These are phyloP conservation scores for Rhodotorula sp. DNA, from an alignment of 1,284 basidiomycete species.

Conservation along the genomic window DNA sequence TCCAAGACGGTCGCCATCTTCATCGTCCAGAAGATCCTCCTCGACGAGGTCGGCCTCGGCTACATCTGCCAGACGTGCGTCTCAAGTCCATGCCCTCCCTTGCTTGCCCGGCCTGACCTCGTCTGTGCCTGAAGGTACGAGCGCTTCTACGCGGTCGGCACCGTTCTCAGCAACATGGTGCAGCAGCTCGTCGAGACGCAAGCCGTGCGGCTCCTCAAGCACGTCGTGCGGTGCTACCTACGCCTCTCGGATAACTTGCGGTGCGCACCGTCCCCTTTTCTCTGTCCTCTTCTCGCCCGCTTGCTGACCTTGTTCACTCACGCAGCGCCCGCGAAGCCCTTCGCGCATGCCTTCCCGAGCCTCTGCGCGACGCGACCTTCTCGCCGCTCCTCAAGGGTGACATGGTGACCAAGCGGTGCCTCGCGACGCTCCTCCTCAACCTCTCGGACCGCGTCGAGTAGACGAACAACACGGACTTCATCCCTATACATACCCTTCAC, in stretches of 20 bases:
- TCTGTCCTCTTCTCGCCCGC: not conserved
- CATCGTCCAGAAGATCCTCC: slow-evolving; percentile 98
- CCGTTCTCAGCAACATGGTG: slow-evolving; percentile 98
- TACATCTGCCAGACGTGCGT: slow-evolving; percentile 99
- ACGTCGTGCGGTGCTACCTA: slow-evolving; percentile 96
- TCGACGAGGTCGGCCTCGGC: slow-evolving; percentile 95
- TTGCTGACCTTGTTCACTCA: slow-evolving; percentile 2
- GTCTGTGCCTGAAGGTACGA: slow-evolving; percentile 55
- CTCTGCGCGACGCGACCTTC: slow-evolving; percentile 92
- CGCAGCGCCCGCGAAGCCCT: slow-evolving; percentile 89
- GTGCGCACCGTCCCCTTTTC: slow-evolving; percentile 55
- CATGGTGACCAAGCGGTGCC: slow-evolving; percentile 87
- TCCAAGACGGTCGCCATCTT: slow-evolving; percentile 99
- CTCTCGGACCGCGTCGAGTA: slow-evolving; percentile 59
- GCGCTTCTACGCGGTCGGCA: slow-evolving; percentile 97
- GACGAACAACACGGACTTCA: not conserved
- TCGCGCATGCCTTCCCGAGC: slow-evolving; percentile 94
- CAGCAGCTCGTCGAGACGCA: slow-evolving; percentile 94
- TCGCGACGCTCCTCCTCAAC: slow-evolving; percentile 92
- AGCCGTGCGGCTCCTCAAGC: slow-evolving; percentile 93
- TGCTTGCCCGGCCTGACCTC: not conserved
- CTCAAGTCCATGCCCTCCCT: no score
- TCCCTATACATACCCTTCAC: not conserved
- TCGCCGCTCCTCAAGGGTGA: slow-evolving; percentile 68
- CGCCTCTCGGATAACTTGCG: slow-evolving; percentile 93